phyloP scores from a whole-genome alignment of 2,329 filamentous ascomycete species.

The Coniella vitis region DNA sequence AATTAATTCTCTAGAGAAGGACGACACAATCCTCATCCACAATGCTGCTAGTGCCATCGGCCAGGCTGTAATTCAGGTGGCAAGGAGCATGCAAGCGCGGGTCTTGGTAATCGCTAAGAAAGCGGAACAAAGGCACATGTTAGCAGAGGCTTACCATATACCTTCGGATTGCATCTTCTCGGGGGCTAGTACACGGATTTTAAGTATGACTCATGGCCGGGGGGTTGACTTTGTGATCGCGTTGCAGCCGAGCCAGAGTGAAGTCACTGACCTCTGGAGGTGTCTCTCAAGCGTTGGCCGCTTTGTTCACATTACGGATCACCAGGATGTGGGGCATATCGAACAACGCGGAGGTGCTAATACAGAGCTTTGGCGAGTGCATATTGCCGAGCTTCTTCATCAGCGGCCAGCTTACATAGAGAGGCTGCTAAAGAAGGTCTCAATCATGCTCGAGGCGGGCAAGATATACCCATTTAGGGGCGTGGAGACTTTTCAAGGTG shows the following conservation, averaged over 20 bases:
- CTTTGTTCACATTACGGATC: too few relatives aligned
- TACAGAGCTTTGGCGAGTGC: too few relatives aligned
- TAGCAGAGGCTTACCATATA: constrained; percentile 29
- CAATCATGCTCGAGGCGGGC: too few relatives aligned
- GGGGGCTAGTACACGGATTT: constrained; percentile 1
- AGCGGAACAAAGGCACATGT: constrained; percentile 26
- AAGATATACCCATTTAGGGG: too few relatives aligned
- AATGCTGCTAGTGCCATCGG: constrained; percentile 35
- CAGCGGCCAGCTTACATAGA: too few relatives aligned
- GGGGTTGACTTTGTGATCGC: constrained; percentile 15
- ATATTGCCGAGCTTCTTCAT: too few relatives aligned
- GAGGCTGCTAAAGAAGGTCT: too few relatives aligned
- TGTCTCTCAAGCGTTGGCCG: constrained; percentile 36
- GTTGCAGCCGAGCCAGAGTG: too few relatives aligned
- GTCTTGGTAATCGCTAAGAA: constrained; percentile 32
- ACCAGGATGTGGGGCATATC: too few relatives aligned
- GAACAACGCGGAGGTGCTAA: too few relatives aligned
- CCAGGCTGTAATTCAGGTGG: constrained; percentile 34
- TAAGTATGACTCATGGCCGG: constrained; percentile 3
- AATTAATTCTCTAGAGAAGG: constrained; percentile 22
- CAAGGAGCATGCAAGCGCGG: constrained; percentile 27
- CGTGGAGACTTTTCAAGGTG: too few relatives aligned
- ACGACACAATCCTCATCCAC: constrained; percentile 34
- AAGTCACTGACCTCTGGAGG: too few relatives aligned
- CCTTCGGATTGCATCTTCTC: constrained; percentile 30